Evolutionary conservation across 1,284 basidiomycete species (phyloP).

Genomic region (Cryptococcus hybrid): DNA sequence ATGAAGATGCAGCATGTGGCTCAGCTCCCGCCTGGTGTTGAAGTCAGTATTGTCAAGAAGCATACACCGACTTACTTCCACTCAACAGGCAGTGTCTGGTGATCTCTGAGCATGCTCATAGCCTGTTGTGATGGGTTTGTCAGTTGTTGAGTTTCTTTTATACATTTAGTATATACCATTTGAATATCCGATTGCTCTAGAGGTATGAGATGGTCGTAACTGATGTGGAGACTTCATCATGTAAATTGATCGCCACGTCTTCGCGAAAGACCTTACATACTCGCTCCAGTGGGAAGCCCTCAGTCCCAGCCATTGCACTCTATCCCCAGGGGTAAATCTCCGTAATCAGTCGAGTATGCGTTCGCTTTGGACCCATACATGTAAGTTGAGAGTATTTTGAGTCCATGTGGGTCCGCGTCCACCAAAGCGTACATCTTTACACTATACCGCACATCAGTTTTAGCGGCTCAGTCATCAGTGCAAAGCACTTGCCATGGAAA

Average conservation of each 20-base stretch:
- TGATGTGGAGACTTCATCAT: slow-evolving; percentile 59
- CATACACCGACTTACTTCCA: slow-evolving; percentile 63
- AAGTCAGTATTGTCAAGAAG: neutral
- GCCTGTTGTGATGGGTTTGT: slow-evolving; percentile 55
- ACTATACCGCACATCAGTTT: slow-evolving; percentile 46
- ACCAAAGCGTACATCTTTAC: slow-evolving; percentile 74
- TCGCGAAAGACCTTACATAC: slow-evolving; percentile 9
- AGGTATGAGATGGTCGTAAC: slow-evolving; percentile 63
- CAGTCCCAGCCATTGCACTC: slow-evolving; percentile 77
- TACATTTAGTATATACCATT: slow-evolving; percentile 42
- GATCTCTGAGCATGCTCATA: slow-evolving; percentile 60
- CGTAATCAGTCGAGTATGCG: slow-evolving; percentile 27
- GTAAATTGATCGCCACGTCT: neutral
- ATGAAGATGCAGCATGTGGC: slow-evolving; percentile 69
- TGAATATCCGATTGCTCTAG: slow-evolving; percentile 69
- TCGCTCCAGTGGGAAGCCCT: slow-evolving; percentile 61
- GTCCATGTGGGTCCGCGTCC: slow-evolving; percentile 83
- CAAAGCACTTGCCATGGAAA: slow-evolving; percentile 56
- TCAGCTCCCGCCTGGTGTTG: slow-evolving; percentile 62
- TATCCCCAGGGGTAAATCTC: slow-evolving; percentile 60
- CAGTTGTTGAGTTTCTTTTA: neutral
- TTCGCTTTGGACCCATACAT: slow-evolving; percentile 49
- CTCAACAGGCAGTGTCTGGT: slow-evolving; percentile 55
- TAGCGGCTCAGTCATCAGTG: neutral
- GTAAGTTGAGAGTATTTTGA: slow-evolving; percentile 85